phyloP scores from a whole-genome alignment of 208 protist species.

The Sergeia podlipaevii region DNA sequence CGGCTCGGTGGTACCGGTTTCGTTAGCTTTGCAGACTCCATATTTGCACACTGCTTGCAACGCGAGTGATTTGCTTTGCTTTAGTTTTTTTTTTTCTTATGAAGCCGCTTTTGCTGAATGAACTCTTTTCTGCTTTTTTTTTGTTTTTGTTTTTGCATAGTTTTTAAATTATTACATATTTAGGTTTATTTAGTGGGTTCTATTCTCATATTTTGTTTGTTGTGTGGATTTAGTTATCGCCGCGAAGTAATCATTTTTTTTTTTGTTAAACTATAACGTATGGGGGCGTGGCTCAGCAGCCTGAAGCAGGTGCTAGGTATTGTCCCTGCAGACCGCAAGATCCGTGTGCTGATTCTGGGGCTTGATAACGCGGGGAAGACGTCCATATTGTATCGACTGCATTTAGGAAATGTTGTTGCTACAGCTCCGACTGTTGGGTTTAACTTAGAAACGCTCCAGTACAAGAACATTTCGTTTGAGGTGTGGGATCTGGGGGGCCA shows the following conservation, averaged over 20 bases:
- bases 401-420: constrained; percentile 96
- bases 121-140: no score
- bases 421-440: constrained; percentile 98
- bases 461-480: constrained; percentile 98
- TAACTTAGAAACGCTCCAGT: constrained; percentile 97
- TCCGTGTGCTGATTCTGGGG: constrained; percentile 93
- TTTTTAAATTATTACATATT: not conserved
- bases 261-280: constrained; percentile 11
- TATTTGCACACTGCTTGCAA: no score
- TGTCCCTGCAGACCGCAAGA: constrained; percentile 81
- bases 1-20: no score
- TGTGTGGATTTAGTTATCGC: constrained; percentile 4
- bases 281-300: constrained; percentile 60
- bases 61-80: no score
- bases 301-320: constrained; percentile 47
- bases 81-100: no score
- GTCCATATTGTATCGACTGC: constrained; percentile 97
- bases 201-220: not conserved
- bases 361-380: constrained; percentile 98
- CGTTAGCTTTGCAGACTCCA: no score
- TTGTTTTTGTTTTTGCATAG: constrained; percentile 3
- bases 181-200: not conserved
- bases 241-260: not conserved
- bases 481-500: constrained; percentile 98
- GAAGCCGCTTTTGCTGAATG: no score